A percentile compares a stretch with the other conserved stretches of the same genome.
phyloP scores from a whole-genome alignment of 441 rosid species.

The Erodium chrysanthum region DNA sequence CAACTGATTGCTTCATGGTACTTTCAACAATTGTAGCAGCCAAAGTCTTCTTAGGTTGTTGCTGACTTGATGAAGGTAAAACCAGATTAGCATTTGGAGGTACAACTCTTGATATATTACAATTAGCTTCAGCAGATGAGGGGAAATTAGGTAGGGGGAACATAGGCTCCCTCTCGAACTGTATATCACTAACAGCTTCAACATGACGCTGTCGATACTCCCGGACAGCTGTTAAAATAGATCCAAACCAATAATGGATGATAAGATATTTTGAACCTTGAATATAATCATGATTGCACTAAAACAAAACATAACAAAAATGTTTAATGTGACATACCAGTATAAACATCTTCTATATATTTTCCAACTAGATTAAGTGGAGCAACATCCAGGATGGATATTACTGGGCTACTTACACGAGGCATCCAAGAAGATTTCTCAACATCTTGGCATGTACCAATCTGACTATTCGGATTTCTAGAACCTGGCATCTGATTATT shows the following conservation, averaged over 20 bases:
- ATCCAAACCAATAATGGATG: slow-evolving; percentile 9
- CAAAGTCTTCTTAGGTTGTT: slow-evolving; percentile 61
- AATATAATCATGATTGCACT: slow-evolving; percentile 1
- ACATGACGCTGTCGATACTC: slow-evolving; percentile 50
- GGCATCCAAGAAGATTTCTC: slow-evolving; percentile 39
- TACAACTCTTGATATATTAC: slow-evolving; percentile 25
- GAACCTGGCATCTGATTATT: slow-evolving; percentile 25
- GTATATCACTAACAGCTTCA: slow-evolving; percentile 44
- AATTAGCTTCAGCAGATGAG: slow-evolving; percentile 31
- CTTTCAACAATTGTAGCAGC: slow-evolving; percentile 83
- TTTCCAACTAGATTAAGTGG: slow-evolving; percentile 51
- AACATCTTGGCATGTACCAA: slow-evolving; percentile 23
- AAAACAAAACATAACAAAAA: neutral
- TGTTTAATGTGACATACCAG: slow-evolving; percentile 38
- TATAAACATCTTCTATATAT: slow-evolving; percentile 50
- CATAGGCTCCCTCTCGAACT: slow-evolving; percentile 57
- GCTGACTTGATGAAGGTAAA: slow-evolving; percentile 37
- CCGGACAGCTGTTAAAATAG: slow-evolving; percentile 46
- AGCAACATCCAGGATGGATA: slow-evolving; percentile 54
- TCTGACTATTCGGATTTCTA: slow-evolving; percentile 19
- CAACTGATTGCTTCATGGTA: slow-evolving; percentile 75
- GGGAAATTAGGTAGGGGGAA: slow-evolving; percentile 42
- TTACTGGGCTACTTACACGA: slow-evolving; percentile 30
- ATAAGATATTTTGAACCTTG: neutral
- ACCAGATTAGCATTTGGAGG: slow-evolving; percentile 22